Evolutionary conservation across 2,329 filamentous ascomycete genomes (phyloP).

Genomic region (Beauveria sp.): DNA sequence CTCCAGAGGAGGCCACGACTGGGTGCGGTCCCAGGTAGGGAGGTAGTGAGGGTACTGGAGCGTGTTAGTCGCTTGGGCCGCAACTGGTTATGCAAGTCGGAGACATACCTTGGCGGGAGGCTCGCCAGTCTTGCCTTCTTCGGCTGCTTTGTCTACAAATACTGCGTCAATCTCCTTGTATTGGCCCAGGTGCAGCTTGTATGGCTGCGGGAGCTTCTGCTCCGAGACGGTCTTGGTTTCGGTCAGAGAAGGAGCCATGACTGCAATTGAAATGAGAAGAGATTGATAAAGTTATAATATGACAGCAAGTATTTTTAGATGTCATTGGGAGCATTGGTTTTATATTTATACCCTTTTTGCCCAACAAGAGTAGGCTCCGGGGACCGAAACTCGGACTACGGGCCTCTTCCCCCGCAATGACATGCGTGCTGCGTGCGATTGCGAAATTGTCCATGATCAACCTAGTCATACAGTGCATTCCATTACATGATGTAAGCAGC

Average conservation of each 20-base stretch:
- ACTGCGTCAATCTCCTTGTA: slow-evolving; percentile 25
- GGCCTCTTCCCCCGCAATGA: slow-evolving; percentile 6
- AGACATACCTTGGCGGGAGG: slow-evolving; percentile 21
- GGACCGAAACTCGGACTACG: background rate
- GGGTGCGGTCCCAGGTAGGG: slow-evolving; percentile 50
- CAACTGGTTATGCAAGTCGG: background rate
- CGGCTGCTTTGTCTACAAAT: slow-evolving; percentile 20
- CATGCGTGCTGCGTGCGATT: slow-evolving; percentile 2
- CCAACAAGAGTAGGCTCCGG: background rate
- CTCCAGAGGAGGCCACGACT: slow-evolving; percentile 50
- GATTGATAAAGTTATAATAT: background rate
- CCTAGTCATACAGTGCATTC: background rate
- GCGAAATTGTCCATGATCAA: slow-evolving; percentile 6
- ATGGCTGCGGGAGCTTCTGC: background rate
- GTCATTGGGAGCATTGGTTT: background rate
- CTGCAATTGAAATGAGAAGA: background rate
- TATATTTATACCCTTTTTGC: background rate
- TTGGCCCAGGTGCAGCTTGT: slow-evolving; percentile 21
- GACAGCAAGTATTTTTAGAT: background rate
- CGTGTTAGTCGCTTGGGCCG: background rate
- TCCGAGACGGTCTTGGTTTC: slow-evolving; percentile 7
- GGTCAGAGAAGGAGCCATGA: slow-evolving; percentile 11
- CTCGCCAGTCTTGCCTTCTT: slow-evolving; percentile 22
- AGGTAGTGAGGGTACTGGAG: slow-evolving; percentile 38
- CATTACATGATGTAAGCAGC: background rate